Base-by-base conservation (phyloP, 106 monocot species). In the Acorus calamus region DNA sequence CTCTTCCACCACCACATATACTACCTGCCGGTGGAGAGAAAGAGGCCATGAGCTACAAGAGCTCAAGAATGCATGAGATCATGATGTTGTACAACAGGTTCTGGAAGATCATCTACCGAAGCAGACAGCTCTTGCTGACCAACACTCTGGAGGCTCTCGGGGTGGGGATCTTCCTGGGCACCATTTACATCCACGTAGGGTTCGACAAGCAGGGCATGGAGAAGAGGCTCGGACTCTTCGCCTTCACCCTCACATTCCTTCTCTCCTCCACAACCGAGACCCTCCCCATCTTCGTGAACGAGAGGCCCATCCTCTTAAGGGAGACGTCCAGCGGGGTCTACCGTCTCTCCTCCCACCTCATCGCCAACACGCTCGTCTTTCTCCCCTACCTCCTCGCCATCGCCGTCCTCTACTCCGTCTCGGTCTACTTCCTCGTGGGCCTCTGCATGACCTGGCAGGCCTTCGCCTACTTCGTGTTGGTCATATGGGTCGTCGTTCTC, bases 241-340 rank as follows among this genome's bases (percentile, higher is more conserved):
- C 91, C 69, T 96, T 91, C 96, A 91, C 91, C 9, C 78, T 96
- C 13, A 96, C 87, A 11, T 96, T 96, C 66, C 90, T 96, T 55
- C 82, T 96, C 71, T 87, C 96, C 11, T 78, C 96, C 58, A 96
- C 96, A 43, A 91, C 87, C 3, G 96, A 96, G 69, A 78, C 96
- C 8, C 86, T 96, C 41, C 96, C 96, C 5, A 90, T 85, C 51
- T 96, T 96, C 78, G 87, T 87, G 42, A 60, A 63, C 47, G 91
- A 96, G 67, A 74, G 96, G 49, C 84, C 90, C 41, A 81, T 91
- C 12, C 74, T 96, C 46, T 79, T 96, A 14, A 66, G 84, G 0
- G 96, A 96, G 64, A 73, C 80, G 49, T 80, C 91, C 9, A 71
- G 86, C 4, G 96, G 96, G 0, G 76, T 91, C 41, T 96, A 96